These are phyloP conservation scores for Ophiostoma tasmaniense DNA, from an alignment of 2,329 filamentous ascomycete genomes.

Conservation along the genomic window DNA sequence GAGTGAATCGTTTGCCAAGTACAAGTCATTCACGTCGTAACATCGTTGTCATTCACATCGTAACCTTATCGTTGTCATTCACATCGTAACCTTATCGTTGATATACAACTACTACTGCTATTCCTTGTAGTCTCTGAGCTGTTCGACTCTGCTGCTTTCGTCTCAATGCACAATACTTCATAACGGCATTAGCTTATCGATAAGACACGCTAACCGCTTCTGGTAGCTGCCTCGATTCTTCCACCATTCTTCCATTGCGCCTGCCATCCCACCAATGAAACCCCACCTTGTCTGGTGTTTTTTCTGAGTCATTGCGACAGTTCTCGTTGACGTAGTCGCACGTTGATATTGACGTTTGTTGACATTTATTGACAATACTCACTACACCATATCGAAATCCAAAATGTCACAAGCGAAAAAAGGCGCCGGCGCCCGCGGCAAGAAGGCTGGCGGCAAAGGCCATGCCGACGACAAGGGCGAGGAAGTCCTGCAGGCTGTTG, in stretches of 20 bases:
- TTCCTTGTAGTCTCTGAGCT: neutral
- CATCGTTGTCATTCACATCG: too few relatives aligned
- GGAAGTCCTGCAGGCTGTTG: conserved; percentile 50
- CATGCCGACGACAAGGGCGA: conserved; percentile 47
- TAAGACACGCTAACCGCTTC: neutral
- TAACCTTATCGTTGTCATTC: too few relatives aligned
- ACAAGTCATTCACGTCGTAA: too few relatives aligned
- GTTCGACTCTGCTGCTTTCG: neutral
- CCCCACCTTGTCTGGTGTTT: neutral
- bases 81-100: too few relatives aligned
- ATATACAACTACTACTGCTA: neutral
- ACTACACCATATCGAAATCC: neutral
- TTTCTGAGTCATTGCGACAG: neutral
- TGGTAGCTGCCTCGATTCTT: neutral
- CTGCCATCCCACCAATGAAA: conserved; percentile 1
- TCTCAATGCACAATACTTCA: neutral
- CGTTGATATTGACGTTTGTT: neutral
- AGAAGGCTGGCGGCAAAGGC: conserved; percentile 45
- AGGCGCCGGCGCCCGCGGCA: conserved; percentile 29
- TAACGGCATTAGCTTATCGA: neutral
- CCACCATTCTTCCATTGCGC: neutral
- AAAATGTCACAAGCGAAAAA: conserved; percentile 34
- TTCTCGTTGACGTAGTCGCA: neutral
- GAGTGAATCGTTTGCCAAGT: too few relatives aligned
- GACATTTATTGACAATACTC: neutral